A percentile compares a stretch with the other conserved stretches of the same genome.
Conservation (phyloP, 345 rosid genomes). For the Mercurialis annua region DNA sequence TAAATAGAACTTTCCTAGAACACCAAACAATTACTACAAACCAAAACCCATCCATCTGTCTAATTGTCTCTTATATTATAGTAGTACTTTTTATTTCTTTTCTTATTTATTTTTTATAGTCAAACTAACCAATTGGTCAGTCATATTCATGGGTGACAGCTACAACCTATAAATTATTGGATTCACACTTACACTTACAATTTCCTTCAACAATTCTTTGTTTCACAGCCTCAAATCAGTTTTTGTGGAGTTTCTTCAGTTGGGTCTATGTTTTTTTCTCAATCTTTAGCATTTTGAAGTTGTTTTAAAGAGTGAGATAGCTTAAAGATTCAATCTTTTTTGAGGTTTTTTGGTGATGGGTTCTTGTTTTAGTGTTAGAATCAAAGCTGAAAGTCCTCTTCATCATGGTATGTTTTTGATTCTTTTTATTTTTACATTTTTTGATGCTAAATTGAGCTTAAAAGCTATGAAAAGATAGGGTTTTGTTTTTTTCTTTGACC, state of each 20-base stretch:
- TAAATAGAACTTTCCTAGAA: slow-evolving; percentile 22
- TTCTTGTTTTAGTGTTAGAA: slow-evolving; percentile 61
- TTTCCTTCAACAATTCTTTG: neutral
- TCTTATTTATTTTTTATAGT: slow-evolving; percentile 20
- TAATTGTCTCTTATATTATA: too few species aligned
- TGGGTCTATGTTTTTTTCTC: slow-evolving; percentile 1
- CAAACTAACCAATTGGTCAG: slow-evolving; percentile 26
- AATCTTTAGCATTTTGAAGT: slow-evolving; percentile 4
- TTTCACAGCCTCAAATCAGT: slow-evolving; percentile 6
- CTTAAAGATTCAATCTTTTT: neutral
- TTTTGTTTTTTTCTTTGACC: slow-evolving; percentile 7
- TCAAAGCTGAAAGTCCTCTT: slow-evolving; percentile 48
- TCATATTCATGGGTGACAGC: slow-evolving; percentile 27
- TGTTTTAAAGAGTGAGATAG: neutral
- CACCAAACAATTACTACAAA: slow-evolving; percentile 18
- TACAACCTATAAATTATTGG: slow-evolving; percentile 14
- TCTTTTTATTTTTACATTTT: neutral
- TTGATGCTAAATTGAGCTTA: slow-evolving; percentile 4
- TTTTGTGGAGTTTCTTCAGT: neutral
- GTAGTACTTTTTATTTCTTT: too few species aligned
- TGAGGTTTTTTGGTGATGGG: slow-evolving; percentile 46
- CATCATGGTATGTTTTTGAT: slow-evolving; percentile 37
- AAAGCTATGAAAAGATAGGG: neutral
- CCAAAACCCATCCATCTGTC: slow-evolving; percentile 19
- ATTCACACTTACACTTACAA: slow-evolving; percentile 30